Percentiles rank a stretch among this genome's conserved stretches.
phyloP scores from a whole-genome alignment of 169 alveolate species.

The Theileria equi region DNA sequence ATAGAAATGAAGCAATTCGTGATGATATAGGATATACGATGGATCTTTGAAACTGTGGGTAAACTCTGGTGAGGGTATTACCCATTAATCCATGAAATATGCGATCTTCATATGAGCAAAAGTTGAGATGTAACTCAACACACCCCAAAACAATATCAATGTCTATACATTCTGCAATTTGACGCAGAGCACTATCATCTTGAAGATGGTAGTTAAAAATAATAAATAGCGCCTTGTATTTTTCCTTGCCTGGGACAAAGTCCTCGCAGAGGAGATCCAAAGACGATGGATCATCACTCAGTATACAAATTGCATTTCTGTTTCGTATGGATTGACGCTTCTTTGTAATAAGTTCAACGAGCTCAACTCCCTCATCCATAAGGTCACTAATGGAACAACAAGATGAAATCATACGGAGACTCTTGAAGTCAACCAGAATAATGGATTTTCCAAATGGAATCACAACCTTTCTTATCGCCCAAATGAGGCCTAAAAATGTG shows the following conservation, averaged over 20 bases:
- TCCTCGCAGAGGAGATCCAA: conserved; percentile 55
- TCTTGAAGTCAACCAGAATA: conserved; percentile 73
- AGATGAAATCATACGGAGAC: conserved; percentile 74
- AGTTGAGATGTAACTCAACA: conserved; percentile 70
- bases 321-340: conserved; percentile 69
- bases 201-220: conserved; percentile 64
- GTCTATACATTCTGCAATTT: conserved; percentile 61
- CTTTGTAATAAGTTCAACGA: conserved; percentile 70
- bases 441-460: conserved; percentile 59
- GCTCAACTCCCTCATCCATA: conserved; percentile 79
- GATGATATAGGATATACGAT: conserved; percentile 22
- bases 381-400: conserved; percentile 76
- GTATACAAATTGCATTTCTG: conserved; percentile 70
- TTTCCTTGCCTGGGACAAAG: conserved; percentile 54
- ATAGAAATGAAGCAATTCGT: conserved; percentile 36
- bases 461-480: conserved; percentile 68
- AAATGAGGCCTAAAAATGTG: conserved; percentile 41
- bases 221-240: conserved; percentile 60
- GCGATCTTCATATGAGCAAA: conserved; percentile 74
- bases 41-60: conserved; percentile 20
- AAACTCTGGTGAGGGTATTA: conserved; percentile 36
- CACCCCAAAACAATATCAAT: conserved; percentile 63
- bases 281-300: conserved; percentile 48
- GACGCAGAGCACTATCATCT: conserved; percentile 49
- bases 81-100: conserved; percentile 63